Base-by-base conservation (phyloP, 2,329 filamentous ascomycete species). In the Spiromastix sp. region DNA sequence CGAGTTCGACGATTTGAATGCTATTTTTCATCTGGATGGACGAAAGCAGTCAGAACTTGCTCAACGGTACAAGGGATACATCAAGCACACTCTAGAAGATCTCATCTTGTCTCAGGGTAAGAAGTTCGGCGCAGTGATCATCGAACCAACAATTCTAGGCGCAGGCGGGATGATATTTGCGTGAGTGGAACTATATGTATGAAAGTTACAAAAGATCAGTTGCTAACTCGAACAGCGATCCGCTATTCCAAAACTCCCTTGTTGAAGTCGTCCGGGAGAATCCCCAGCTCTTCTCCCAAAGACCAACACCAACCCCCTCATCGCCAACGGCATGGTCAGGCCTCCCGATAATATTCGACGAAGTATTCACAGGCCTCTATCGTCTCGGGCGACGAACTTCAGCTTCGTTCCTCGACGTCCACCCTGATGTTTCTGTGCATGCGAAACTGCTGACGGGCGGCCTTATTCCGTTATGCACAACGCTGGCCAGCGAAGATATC, bases 301-400 rank as follows among this genome's bases (percentile, higher is more conserved):
- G 21, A 36, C 36, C 30, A 40, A 35, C 5, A 15, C 41, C 39
- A 43, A 10, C 36, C 22, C 6, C 40, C 24, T 38, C 48, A 1
- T 7, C 29, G 2, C 10, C 34, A 10, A 49, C 47, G 6, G 44
- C 62, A 19, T 93, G 85, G 85, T 67, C 68, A 2, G 83, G 85
- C 2, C 70, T 93, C 3, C 85, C 85, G 0, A 63, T 93, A 25
- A 68, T 93, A 46, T 85, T 85, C 44, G 85, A 93, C 51, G 85
- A 93, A 53, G 85, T 93, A 22, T 93, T 93, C 58, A 89, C 84
- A 0, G 85, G 85, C 1, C 65, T 93, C 4, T 87, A 87, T 54
- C 81, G 85, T 9, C 74, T 93, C 0, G 85, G 85, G 2, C 73
- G 77, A 25, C 76, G 79, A 50, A 77, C 73, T 1, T 70, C 83